Base-by-base conservation (phyloP, 345 rosid species). In the Syzygium aqueum region DNA sequence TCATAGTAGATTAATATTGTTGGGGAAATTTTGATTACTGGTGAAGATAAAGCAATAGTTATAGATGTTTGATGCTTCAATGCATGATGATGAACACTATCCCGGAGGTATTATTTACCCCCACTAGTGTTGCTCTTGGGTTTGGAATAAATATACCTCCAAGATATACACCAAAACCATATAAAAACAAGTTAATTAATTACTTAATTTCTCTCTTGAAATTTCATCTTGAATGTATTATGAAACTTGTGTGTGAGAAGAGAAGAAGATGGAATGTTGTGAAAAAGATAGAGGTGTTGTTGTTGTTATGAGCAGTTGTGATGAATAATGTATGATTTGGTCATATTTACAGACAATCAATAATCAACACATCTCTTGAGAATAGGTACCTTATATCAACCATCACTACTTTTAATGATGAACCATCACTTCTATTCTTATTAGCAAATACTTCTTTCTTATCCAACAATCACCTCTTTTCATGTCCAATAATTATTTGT, bases 11-110 rank as follows among this genome's bases (percentile, higher is more conserved):
- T 23, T 0, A 23, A 56, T 56, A 56, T 56, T 10, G 8, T 59
- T 59, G 28, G 11, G 28, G 2, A 59, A 5, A 59, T 27, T 59
- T 59, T n/a, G n/a, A 59, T 59, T 59, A 16, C 8, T 27, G 0
- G 13, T 11, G 28, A 59, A 25, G 27, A 59, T 27, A 5, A 10
- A 12, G 0, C 7, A 5, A 27, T 12, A 7, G 16, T 59, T 59
- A 59, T 59, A 59, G 28, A 59, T 59, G 2, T 59, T 25, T 59
- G 28, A 11, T 12, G 13, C 28, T 25, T 27, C 11, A 7, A 59
- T 59, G n/a, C 0, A 1, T 12, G n/a, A 59, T 2, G 25, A 59
- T 11, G 30, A 25, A 25, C 0, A 3, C 8, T 27, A n/a, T 5
- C 2, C 28, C 27, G 6, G 28, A 59, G 0, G 30, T 59, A 59